phyloP scores from a whole-genome alignment of 345 rosid genomes.

The Eucalyptus marginata region DNA sequence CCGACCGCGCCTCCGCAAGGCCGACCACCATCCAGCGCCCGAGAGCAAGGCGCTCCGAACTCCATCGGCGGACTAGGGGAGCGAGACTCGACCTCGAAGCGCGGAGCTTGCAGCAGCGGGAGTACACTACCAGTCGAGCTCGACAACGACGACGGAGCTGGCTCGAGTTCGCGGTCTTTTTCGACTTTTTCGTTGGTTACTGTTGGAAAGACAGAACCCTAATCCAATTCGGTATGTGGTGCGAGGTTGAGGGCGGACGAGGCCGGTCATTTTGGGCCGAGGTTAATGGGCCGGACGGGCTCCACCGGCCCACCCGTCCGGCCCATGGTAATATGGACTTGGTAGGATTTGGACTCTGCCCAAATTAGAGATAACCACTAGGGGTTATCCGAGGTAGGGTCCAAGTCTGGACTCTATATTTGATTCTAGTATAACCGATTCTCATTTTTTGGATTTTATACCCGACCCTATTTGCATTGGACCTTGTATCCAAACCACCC shows the following conservation, averaged over 20 bases:
- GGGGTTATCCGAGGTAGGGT: too few relatives aligned
- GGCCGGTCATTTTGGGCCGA: background rate
- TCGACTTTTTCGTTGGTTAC: background rate
- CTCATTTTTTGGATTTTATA: too few relatives aligned
- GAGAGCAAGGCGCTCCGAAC: conserved; percentile 15
- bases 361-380: background rate
- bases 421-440: fast-evolving
- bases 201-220: background rate
- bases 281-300: background rate
- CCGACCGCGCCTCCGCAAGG: background rate
- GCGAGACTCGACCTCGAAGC: background rate
- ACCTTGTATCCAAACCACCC: fast-evolving
- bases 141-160: background rate
- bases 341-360: background rate
- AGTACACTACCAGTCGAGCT: background rate
- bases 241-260: background rate
- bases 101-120: background rate
- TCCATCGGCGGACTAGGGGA: conserved; percentile 7
- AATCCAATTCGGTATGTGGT: background rate
- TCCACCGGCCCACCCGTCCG: background rate
- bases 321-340: background rate
- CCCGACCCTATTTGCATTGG: too few relatives aligned
- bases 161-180: background rate
- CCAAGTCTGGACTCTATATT: fast-evolving
- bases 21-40: conserved; percentile 4